phyloP scores from a whole-genome alignment of 2,329 filamentous ascomycete species.

The Ilyonectria mors-panacis region DNA sequence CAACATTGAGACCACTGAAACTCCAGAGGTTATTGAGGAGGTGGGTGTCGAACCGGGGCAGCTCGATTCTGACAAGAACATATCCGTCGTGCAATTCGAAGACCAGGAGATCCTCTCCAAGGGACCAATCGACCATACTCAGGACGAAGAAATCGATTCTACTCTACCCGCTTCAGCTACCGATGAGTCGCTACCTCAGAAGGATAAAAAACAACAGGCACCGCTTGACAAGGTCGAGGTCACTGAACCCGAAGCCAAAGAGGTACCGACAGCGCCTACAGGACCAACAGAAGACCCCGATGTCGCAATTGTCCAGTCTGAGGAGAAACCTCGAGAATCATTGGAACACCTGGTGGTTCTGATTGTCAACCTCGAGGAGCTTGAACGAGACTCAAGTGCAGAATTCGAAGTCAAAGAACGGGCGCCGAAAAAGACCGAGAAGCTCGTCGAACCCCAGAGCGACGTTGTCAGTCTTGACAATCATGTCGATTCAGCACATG shows the following conservation, averaged over 20 bases:
- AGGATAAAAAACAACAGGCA: not conserved
- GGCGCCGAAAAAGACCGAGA: constrained; percentile 3
- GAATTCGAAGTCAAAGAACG: not conserved
- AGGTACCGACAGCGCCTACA: not conserved
- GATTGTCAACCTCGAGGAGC: not conserved
- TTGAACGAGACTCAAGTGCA: constrained; percentile 6
- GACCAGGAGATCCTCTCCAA: not conserved
- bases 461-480: not conserved
- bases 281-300: not conserved
- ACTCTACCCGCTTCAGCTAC: not conserved
- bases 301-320: not conserved
- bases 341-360: not conserved
- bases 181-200: not conserved
- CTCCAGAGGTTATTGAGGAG: not conserved
- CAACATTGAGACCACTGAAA: constrained; percentile 11
- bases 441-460: constrained; percentile 13
- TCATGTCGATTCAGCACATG: not conserved
- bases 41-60: constrained; percentile 1
- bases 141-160: not conserved
- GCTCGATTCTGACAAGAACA: not conserved
- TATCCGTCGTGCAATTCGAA: not conserved
- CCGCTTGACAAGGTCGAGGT: not conserved
- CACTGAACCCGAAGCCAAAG: not conserved
- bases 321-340: not conserved
- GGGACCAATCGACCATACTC: not conserved